phyloP scores from a whole-genome alignment of 257 asterid species.

The Plantago ovata region DNA sequence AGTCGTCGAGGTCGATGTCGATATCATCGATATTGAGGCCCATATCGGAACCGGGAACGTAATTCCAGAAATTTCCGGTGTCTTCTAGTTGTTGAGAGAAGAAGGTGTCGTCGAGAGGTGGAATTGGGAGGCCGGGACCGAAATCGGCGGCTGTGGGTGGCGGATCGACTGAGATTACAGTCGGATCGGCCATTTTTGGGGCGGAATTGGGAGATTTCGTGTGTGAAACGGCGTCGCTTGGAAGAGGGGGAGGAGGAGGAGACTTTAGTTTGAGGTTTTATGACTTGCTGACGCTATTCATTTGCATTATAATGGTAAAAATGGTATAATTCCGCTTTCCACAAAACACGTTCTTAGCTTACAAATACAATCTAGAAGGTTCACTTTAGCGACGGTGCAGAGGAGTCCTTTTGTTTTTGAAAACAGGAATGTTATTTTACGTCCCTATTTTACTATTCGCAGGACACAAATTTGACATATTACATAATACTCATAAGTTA shows the following conservation, averaged over 20 bases:
- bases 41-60: too few species aligned
- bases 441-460: too few species aligned
- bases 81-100: constrained; percentile 30
- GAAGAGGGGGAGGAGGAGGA: not conserved
- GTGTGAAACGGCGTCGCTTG: not conserved
- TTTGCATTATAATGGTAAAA: too few species aligned
- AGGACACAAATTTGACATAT: too few species aligned
- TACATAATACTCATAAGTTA: too few species aligned
- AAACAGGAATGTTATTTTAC: too few species aligned
- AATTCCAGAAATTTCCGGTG: constrained; percentile 23
- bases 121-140: constrained; percentile 33
- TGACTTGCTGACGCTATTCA: too few species aligned
- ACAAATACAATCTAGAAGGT: too few species aligned
- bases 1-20: constrained; percentile 52
- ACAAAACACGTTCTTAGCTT: too few species aligned
- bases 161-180: constrained; percentile 36
- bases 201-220: not conserved
- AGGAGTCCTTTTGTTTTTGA: too few species aligned
- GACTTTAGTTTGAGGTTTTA: not conserved
- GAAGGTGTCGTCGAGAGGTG: constrained; percentile 42
- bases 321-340: too few species aligned
- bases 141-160: constrained; percentile 21
- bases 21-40: constrained; percentile 28
- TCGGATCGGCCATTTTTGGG: constrained; percentile 36
- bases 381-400: too few species aligned